Conservation (phyloP, 2,329 filamentous ascomycete genomes). For the Fusarium camptoceras region DNA sequence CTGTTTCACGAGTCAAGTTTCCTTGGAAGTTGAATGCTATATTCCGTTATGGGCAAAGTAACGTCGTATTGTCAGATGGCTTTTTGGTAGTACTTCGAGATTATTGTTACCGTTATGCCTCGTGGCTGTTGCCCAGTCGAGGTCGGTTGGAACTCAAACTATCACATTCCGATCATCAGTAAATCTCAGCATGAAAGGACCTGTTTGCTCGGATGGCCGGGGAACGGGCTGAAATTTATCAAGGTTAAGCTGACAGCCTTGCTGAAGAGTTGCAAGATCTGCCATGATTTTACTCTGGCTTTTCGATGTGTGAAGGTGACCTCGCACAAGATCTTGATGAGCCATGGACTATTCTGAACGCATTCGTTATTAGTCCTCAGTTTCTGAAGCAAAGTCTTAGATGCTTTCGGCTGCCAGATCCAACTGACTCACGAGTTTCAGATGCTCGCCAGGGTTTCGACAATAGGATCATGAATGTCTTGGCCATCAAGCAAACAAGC, state of each 20-base stretch:
- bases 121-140: slow-evolving; percentile 12
- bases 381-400: not conserved
- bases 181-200: not conserved
- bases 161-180: slow-evolving; percentile 24
- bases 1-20: not conserved
- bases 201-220: slow-evolving; percentile 3
- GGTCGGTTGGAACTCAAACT: not conserved
- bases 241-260: not conserved
- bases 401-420: not conserved
- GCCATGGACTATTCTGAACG: too few relatives aligned
- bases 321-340: not conserved
- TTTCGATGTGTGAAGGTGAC: not conserved
- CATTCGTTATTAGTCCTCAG: not conserved
- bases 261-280: not conserved
- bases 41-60: not conserved
- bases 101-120: slow-evolving; percentile 19
- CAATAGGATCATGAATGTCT: not conserved
- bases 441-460: not conserved
- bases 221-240: not conserved
- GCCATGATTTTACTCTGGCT: not conserved
- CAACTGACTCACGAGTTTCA: not conserved
- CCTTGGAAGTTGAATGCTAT: not conserved
- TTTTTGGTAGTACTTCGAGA: not conserved
- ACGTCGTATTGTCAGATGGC: not conserved
- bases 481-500: not conserved